Conservation (phyloP, 371 early-diverging fungal species). For the Saksenaea vasiformis region DNA sequence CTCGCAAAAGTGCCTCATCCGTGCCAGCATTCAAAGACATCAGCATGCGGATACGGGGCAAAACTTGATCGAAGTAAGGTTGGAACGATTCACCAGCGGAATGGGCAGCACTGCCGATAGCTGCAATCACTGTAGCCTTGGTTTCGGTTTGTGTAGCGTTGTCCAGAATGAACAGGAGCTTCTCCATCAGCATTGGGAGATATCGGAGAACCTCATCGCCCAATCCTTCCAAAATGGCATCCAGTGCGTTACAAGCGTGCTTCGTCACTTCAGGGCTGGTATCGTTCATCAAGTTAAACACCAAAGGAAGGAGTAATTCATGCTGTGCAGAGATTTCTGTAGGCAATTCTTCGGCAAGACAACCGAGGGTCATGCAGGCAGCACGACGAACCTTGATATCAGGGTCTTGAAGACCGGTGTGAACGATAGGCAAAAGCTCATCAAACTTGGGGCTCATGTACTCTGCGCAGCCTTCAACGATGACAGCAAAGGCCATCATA, state of each 20-base stretch:
- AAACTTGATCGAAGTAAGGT: conserved; percentile 80
- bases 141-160: conserved; percentile 61
- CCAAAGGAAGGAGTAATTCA: conserved; percentile 76
- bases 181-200: conserved; percentile 80
- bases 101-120: conserved; percentile 89
- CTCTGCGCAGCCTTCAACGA: conserved; percentile 87
- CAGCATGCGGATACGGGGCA: conserved; percentile 67
- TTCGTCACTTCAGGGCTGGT: conserved; percentile 70
- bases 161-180: conserved; percentile 71
- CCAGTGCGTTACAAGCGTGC: conserved; percentile 83
- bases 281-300: conserved; percentile 82
- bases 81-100: conserved; percentile 74
- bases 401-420: conserved; percentile 78
- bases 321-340: conserved; percentile 81
- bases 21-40: conserved; percentile 71
- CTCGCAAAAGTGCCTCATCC: conserved; percentile 77
- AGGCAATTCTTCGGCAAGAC: conserved; percentile 81
- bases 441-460: conserved; percentile 72
- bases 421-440: conserved; percentile 75
- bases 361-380: conserved; percentile 85
- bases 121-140: conserved; percentile 75
- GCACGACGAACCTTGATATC: conserved; percentile 80
- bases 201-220: conserved; percentile 81
- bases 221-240: conserved; percentile 84
- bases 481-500: conserved; percentile 87